Percentiles rank a stretch among this genome's conserved stretches.
These are phyloP conservation scores for Rhodosporidiobolus sp. DNA, from an alignment of 768 basidiomycete genomes.

Conservation along the genomic window DNA sequence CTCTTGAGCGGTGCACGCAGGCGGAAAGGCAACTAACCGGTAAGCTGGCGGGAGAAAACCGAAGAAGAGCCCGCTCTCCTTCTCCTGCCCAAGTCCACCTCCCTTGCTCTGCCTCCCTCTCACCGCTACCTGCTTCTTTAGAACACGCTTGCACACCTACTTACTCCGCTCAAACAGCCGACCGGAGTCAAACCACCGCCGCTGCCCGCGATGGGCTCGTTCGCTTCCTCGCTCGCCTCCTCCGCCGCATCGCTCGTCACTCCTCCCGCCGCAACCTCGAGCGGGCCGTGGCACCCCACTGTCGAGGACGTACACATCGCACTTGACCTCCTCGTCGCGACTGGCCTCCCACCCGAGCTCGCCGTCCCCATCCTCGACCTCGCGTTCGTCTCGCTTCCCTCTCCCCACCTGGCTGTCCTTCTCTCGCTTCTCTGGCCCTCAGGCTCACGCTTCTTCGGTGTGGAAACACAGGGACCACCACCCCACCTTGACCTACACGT, in stretches of 20 bases:
- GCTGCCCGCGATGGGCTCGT: neutral
- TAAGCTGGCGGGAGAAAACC: too few relatives aligned
- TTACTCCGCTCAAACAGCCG: neutral
- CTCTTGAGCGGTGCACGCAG: too few relatives aligned
- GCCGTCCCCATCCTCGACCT: conserved; percentile 9
- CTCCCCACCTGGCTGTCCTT: neutral
- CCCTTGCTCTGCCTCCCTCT: neutral
- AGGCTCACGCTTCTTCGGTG: too few relatives aligned
- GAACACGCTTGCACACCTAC: neutral
- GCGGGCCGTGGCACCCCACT: neutral
- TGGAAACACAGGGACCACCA: conserved; percentile 13
- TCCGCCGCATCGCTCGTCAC: neutral
- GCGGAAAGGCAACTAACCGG: too few relatives aligned
- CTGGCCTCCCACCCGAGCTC: conserved; percentile 13
- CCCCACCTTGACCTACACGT: neutral
- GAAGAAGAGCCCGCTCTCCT: too few relatives aligned
- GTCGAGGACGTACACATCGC: neutral
- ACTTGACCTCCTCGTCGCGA: neutral
- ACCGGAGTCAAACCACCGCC: neutral
- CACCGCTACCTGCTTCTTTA: neutral
- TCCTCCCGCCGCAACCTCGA: accelerated
- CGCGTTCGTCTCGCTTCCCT: conserved; percentile 7
- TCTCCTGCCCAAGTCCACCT: too few relatives aligned
- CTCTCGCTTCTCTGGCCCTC: neutral
- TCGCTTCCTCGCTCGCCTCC: neutral